Percentiles rank a stretch among this genome's conserved stretches.
phyloP scores from a whole-genome alignment of 2,329 filamentous ascomycete species.

The Chrysosporium keratinophilum region DNA sequence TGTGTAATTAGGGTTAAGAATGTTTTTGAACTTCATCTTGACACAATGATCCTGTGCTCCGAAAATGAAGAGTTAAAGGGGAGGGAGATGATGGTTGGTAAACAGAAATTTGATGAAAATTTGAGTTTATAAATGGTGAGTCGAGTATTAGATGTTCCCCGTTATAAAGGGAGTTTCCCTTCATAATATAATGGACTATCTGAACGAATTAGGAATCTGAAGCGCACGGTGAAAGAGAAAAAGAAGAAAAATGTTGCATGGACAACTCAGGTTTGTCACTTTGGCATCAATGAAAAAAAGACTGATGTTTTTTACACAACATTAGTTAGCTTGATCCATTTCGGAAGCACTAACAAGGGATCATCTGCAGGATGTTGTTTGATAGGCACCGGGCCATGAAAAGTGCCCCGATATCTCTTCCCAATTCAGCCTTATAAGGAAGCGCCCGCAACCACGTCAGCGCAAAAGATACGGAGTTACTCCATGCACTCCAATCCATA shows the following conservation, averaged over 20 bases:
- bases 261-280: conserved; percentile 5
- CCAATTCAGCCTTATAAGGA: neutral
- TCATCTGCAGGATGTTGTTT: neutral
- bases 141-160: neutral
- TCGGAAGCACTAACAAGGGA: neutral
- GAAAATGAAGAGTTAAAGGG: neutral
- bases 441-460: neutral
- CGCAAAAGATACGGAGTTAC: neutral
- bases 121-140: too few species aligned
- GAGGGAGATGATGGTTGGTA: neutral
- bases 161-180: neutral
- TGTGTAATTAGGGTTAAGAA: conserved; percentile 9
- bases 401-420: neutral
- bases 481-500: neutral
- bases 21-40: conserved; percentile 14
- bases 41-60: neutral
- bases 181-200: neutral
- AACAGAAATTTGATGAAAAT: neutral
- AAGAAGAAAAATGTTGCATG: neutral
- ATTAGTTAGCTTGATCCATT: neutral
- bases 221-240: neutral
- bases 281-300: neutral
- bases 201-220: neutral
- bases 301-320: neutral
- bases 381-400: neutral